These are phyloP conservation scores for Lentinus tigrinus DNA, from an alignment of 768 basidiomycete species.

Conservation along the genomic window DNA sequence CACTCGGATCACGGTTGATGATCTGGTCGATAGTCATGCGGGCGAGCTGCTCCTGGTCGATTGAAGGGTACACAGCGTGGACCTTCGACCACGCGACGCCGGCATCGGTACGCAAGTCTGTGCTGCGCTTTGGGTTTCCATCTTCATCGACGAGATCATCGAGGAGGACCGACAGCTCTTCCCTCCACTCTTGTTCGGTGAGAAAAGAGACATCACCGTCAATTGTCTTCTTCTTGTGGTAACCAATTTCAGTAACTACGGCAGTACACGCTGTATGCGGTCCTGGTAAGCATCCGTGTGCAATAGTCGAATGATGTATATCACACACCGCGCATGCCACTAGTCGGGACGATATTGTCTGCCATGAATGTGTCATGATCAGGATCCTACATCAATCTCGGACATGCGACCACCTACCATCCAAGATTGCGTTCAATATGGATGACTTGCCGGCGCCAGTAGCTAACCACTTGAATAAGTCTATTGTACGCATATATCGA, in stretches of 20 bases:
- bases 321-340: constrained; percentile 56
- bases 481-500: neutral
- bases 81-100: constrained; percentile 66
- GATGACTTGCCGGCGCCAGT: constrained; percentile 66
- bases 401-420: constrained; percentile 36
- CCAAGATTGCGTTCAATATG: constrained; percentile 58
- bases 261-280: constrained; percentile 56
- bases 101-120: constrained; percentile 56
- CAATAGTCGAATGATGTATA: neutral
- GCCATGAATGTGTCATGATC: neutral
- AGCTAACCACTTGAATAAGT: constrained; percentile 31
- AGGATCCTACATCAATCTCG: neutral
- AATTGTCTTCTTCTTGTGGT: constrained; percentile 54
- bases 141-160: constrained; percentile 61
- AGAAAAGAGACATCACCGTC: constrained; percentile 62
- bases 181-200: constrained; percentile 53
- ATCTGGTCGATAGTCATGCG: constrained; percentile 52
- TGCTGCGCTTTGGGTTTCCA: constrained; percentile 49
- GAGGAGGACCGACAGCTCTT: constrained; percentile 53
- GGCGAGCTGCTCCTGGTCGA: constrained; percentile 47
- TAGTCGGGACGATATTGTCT: constrained; percentile 67
- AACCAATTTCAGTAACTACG: constrained; percentile 60
- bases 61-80: constrained; percentile 58
- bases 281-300: neutral
- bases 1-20: constrained; percentile 46